These are phyloP conservation scores for Eragrostis curvula DNA, from an alignment of 176 grass and related monocot species.

Conservation along the genomic window DNA sequence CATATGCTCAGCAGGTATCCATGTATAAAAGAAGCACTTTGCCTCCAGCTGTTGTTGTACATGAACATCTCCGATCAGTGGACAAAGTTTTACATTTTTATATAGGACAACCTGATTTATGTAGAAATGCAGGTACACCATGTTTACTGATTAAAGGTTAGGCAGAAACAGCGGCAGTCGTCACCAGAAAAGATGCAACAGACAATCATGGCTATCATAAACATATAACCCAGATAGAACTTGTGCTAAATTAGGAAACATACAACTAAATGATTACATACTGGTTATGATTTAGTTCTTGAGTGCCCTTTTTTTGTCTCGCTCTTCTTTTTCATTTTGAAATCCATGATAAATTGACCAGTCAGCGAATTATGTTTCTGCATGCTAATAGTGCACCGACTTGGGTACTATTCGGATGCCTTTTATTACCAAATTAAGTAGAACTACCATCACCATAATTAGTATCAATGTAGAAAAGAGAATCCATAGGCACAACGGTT, in stretches of 20 bases:
- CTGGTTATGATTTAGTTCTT: not conserved
- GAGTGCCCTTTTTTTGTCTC: not conserved
- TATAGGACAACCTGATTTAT: not conserved
- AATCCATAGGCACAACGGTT: not conserved
- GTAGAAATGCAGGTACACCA: not conserved
- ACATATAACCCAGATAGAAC: constrained; percentile 7
- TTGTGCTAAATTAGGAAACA: not conserved
- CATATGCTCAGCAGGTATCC: not conserved
- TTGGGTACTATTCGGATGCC: constrained; percentile 3
- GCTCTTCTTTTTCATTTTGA: constrained; percentile 15
- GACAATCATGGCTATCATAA: not conserved
- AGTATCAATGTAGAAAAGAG: constrained; percentile 9
- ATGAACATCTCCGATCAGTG: constrained; percentile 6
- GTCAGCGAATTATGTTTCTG: not conserved
- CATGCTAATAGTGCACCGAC: not conserved
- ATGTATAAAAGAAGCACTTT: not conserved
- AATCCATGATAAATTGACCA: not conserved
- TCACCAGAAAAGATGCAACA: not conserved
- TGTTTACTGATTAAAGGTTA: not conserved
- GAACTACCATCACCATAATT: not conserved
- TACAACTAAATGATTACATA: not conserved
- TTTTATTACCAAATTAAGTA: constrained; percentile 19
- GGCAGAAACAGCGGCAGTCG: not conserved
- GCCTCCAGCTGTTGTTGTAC: not conserved
- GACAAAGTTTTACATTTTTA: not conserved